Base-by-base conservation (phyloP, 2,329 filamentous ascomycete genomes). In the Alternaria sp. region DNA sequence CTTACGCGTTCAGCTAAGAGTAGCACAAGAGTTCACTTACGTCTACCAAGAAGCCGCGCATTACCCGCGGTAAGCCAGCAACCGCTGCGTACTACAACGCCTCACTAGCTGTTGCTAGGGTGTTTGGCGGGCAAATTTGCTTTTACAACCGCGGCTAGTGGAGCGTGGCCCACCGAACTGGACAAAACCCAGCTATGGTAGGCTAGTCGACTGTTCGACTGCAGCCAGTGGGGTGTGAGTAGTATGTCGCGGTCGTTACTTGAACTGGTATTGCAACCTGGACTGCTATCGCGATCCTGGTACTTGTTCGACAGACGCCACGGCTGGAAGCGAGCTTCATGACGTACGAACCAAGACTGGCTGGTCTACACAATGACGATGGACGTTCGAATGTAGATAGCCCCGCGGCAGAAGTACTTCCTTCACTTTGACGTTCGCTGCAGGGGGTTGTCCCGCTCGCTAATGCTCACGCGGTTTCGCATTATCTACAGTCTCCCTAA, bases 251-350 rank as follows among this genome's bases (percentile, higher is more conserved):
- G 18, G 46, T 36, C 5, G 12, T 24, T 30, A 30, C 28, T 30
- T 30, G 28, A 30, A 30, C 28, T 30, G 11, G 28, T 12, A 30
- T 12, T 30, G 28, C 28, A 30, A 30, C 28, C 28, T 30, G n/a
- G 9, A 42, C 24, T 42, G 14, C 8, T 41, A 41, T 48, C 32
- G 32, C 24, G n/a, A 41, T n/a, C 38, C 24, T 20, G 16, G 34
- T 9, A 39, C 34, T 20, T 30, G 11, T 32, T 39, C 9, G 7
- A n/a, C 7, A 38, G 3, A 52, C 24, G 4, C 26, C 54, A 28
- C 34, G 41, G 28, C 47, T 48, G 43, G 18, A 57, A 42, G 48
- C 54, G 47, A 38, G 28, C 16, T 16, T 18, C 39, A 53, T 61
- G 58, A 53, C 58, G 48, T 59, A 44, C 11, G n/a, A 22, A 32